A percentile compares a stretch with the other conserved stretches of the same genome.
Conservation (phyloP, 169 alveolate genomes). For the Plasmodium ovale region DNA sequence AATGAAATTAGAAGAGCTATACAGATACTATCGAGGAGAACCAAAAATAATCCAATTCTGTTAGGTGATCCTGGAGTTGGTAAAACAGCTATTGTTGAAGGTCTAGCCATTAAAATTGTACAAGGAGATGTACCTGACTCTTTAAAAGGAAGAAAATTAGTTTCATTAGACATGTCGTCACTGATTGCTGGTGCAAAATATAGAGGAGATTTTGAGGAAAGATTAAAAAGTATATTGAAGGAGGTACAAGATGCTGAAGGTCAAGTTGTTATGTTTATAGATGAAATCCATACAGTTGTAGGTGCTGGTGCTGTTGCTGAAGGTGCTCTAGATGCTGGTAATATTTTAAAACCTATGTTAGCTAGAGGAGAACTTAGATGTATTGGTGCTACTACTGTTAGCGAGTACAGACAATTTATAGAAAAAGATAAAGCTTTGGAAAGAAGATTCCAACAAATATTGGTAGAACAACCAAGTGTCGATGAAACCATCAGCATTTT, state of each 20-base stretch:
- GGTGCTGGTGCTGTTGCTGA: conserved; percentile 95
- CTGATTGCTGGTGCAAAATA: conserved; percentile 90
- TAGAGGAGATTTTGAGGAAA: conserved; percentile 94
- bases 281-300: conserved; percentile 91
- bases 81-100: conserved; percentile 93
- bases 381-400: conserved; percentile 92
- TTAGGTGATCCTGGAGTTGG: conserved; percentile 94
- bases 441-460: conserved; percentile 92
- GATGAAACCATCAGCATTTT: conserved; percentile 89
- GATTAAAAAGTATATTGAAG: conserved; percentile 89
- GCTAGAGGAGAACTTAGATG: conserved; percentile 92
- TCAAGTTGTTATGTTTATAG: conserved; percentile 90
- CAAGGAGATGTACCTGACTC: conserved; percentile 93
- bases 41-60: conserved; percentile 91
- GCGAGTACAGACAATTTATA: conserved; percentile 90
- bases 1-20: conserved; percentile 90
- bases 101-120: conserved; percentile 90
- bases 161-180: conserved; percentile 89
- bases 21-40: conserved; percentile 88
- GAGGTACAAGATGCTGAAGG: conserved; percentile 92
- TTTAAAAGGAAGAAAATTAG: conserved; percentile 85
- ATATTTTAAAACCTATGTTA: conserved; percentile 90
- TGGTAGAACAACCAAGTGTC: conserved; percentile 89
- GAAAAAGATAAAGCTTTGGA: conserved; percentile 93
- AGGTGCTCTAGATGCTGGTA: conserved; percentile 92